Base-by-base conservation (phyloP, 371 early-diverging fungal genomes). In the Syncephalastrum sp. region DNA sequence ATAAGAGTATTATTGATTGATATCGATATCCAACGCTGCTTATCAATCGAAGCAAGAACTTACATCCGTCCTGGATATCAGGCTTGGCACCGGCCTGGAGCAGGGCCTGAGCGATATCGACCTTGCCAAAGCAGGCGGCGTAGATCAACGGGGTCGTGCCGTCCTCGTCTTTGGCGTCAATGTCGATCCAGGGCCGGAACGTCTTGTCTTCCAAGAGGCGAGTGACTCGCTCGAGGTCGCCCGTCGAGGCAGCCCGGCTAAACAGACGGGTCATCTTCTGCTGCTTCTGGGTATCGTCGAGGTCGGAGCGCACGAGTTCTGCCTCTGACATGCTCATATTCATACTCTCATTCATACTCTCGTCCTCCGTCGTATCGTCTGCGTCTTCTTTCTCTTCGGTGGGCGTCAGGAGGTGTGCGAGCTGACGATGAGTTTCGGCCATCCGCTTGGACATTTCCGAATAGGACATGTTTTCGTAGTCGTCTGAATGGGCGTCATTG, bases 151-250 rank as follows among this genome's bases (percentile, higher is more conserved):
- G 90, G 5, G 92, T 85, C 12, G 82, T 84, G 8, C 95, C 95
- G 57, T 93, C 93, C 45, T 84, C 89, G 64, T 96, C 96, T 52
- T 75, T 81, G 12, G 81, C 82, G 69, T 96, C 83, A 41, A 93
- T 77, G 70, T 94, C 91, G 54, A 94, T 84, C 15, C 52, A 63
- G 25, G 57, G 51, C n/a, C 67, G 53, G 25, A 63, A 61, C n/a
- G 24, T 75, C 72, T 82, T 48, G 77, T 76, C 50, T 47, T 72
- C 68, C 60, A 91, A 78, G 62, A 91, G 72, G 61, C 68, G 63
- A 17, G 83, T 86, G 15, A 97, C 90, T 79, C 91, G 91, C 71
- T 92, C 93, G 66, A 95, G 83, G 62, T 97, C 95, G 56, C 96
- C 96, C 38, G 89, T 93, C 29, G 97, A 84, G 12, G 85, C 78